Evolutionary conservation across 2,329 filamentous ascomycete species (phyloP).

Genomic region (Xylariomycetidae sp.): DNA sequence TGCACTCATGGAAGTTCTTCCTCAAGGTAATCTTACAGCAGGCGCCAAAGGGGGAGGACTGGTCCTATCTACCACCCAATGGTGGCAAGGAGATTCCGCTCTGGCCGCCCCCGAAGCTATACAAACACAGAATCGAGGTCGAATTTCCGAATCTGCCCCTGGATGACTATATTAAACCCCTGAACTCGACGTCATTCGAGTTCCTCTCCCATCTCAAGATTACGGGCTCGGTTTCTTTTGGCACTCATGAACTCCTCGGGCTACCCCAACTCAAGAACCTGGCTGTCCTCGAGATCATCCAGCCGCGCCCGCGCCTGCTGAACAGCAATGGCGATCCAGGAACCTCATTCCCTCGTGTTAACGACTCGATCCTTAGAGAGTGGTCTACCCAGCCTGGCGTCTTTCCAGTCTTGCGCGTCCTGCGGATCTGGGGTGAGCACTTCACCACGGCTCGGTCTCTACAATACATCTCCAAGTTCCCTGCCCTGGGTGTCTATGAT

Average conservation of each 20-base stretch:
- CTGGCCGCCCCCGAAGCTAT: too few relatives aligned
- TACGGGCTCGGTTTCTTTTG: constrained; percentile 9
- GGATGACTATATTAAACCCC: constrained; percentile 30
- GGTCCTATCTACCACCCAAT: too few relatives aligned
- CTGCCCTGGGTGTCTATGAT: constrained; percentile 41
- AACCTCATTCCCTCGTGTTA: constrained; percentile 32
- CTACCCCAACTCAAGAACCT: constrained; percentile 41
- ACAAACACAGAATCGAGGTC: constrained; percentile 1
- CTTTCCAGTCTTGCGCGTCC: constrained; percentile 42
- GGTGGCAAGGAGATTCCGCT: too few relatives aligned
- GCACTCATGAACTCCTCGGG: constrained; percentile 34
- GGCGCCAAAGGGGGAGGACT: constrained; percentile 2
- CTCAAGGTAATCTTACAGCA: constrained; percentile 1
- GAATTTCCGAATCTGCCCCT: constrained; percentile 15
- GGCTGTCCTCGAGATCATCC: constrained; percentile 42
- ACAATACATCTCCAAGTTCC: constrained; percentile 36
- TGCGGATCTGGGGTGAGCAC: constrained; percentile 40
- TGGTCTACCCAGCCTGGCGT: constrained; percentile 38
- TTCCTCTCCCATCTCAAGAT: constrained; percentile 26
- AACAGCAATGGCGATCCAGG: constrained; percentile 19
- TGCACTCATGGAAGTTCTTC: constrained; percentile 10
- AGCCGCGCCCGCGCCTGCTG: too few relatives aligned
- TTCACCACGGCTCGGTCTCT: constrained; percentile 36
- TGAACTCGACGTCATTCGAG: constrained; percentile 29
- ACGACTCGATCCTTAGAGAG: constrained; percentile 40